These are phyloP conservation scores for Scenedesmus sp. DNA, from an alignment of 163 green algal species.

Conservation along the genomic window DNA sequence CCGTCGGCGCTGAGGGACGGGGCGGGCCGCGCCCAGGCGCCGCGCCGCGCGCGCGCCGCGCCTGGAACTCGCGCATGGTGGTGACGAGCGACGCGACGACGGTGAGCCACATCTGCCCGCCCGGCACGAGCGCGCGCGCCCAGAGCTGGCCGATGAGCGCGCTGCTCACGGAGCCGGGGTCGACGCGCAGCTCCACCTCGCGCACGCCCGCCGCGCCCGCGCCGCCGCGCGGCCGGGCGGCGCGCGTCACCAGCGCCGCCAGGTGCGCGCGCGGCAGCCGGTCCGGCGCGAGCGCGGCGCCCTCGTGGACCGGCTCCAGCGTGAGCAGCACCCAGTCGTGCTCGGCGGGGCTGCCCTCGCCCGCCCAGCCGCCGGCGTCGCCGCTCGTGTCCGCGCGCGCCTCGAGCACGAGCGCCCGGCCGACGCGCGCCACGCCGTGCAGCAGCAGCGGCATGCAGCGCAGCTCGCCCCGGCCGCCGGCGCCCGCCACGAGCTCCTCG, in stretches of 20 bases:
- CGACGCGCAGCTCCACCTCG: slow-evolving; percentile 12
- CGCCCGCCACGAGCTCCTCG: slow-evolving; percentile 51
- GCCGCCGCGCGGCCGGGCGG: too few relatives aligned
- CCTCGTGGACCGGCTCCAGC: slow-evolving; percentile 1
- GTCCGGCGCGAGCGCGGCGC: background rate
- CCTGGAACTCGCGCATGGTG: slow-evolving; percentile 45
- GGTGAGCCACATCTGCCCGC: slow-evolving; percentile 9
- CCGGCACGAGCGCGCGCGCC: slow-evolving; percentile 16
- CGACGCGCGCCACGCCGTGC: background rate
- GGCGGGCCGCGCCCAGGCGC: too few relatives aligned
- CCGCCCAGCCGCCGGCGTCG: background rate
- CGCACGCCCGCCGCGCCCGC: background rate
- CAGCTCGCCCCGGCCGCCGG: slow-evolving; percentile 5
- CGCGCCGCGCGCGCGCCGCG: background rate
- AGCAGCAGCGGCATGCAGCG: slow-evolving; percentile 7
- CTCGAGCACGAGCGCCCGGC: slow-evolving; percentile 5
- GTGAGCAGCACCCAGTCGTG: slow-evolving; percentile 63
- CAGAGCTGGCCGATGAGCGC: slow-evolving; percentile 14
- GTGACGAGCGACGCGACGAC: slow-evolving; percentile 27
- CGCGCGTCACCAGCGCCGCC: slow-evolving; percentile 2
- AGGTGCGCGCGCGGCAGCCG: slow-evolving; percentile 22
- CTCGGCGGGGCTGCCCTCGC: slow-evolving; percentile 14
- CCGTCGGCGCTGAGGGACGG: too few relatives aligned
- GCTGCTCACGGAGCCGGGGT: slow-evolving; percentile 21
- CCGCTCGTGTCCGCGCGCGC: slow-evolving; percentile 1